phyloP scores from a whole-genome alignment of 768 basidiomycete genomes.

The Phaffia australis region DNA sequence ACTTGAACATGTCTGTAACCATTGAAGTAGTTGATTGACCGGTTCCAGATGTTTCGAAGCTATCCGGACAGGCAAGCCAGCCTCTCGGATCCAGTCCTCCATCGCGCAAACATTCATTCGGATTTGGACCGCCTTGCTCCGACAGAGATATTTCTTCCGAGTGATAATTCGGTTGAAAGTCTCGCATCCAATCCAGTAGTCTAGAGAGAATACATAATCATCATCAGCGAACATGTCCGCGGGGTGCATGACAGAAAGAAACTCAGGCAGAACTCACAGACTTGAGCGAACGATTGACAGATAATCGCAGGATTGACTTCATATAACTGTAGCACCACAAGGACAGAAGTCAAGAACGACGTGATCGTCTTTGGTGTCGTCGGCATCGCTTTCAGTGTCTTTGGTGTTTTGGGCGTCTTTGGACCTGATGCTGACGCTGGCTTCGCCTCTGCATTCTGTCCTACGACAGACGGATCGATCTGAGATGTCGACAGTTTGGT shows the following conservation, averaged over 20 bases:
- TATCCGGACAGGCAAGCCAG: conserved; percentile 67
- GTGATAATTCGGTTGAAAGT: conserved; percentile 73
- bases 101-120: conserved; percentile 70
- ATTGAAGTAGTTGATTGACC: conserved; percentile 50
- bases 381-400: not conserved
- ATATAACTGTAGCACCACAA: conserved; percentile 69
- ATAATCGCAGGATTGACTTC: conserved; percentile 77
- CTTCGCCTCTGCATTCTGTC: too few relatives aligned
- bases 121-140: conserved; percentile 78
- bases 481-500: too few relatives aligned
- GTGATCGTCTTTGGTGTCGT: conserved; percentile 49
- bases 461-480: too few relatives aligned
- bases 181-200: conserved; percentile 91
- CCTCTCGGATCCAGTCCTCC: conserved; percentile 78
- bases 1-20: conserved; percentile 65
- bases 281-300: conserved; percentile 88
- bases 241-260: too few relatives aligned
- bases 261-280: conserved; percentile 38
- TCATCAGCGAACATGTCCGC: too few relatives aligned
- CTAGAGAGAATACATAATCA: too few relatives aligned
- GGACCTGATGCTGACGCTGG: not conserved
- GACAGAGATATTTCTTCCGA: conserved; percentile 90
- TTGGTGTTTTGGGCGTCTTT: too few relatives aligned
- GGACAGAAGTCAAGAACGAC: conserved; percentile 70
- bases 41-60: conserved; percentile 64